Evolutionary conservation across 192 early-diverging fungal genomes (phyloP).

Genomic region (Phlyctochytrium planicorne): DNA sequence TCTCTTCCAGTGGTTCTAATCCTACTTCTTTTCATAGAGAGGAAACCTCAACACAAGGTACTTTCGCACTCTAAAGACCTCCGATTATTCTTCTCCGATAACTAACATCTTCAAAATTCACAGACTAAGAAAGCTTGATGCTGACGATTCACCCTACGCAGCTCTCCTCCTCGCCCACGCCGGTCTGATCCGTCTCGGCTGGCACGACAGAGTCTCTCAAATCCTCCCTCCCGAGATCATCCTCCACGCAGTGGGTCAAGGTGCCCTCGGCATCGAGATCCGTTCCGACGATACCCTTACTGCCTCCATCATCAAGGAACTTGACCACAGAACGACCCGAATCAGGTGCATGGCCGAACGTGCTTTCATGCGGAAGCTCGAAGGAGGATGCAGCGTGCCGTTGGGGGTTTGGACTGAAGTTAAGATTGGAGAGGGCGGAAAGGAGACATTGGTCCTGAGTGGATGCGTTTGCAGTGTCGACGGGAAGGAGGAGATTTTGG

Average conservation of each 20-base stretch:
- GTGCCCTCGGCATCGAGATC: slow-evolving; percentile 84
- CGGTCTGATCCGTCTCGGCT: slow-evolving; percentile 73
- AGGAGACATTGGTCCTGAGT: slow-evolving; percentile 48
- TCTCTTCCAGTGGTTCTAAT: slow-evolving; percentile 13
- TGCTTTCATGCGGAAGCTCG: slow-evolving; percentile 75
- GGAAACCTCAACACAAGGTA: slow-evolving; percentile 82
- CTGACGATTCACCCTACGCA: slow-evolving; percentile 60
- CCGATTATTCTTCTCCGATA: not conserved
- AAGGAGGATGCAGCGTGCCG: slow-evolving; percentile 95
- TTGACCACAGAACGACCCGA: slow-evolving; percentile 66
- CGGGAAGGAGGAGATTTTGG: slow-evolving; percentile 62
- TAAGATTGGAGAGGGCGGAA: not conserved
- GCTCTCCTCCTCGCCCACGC: slow-evolving; percentile 87
- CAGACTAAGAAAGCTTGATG: slow-evolving; percentile 80
- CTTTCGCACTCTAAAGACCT: not conserved
- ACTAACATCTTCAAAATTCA: not conserved
- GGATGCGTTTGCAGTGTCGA: slow-evolving; percentile 78
- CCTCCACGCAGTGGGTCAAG: slow-evolving; percentile 91
- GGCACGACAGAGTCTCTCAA: slow-evolving; percentile 70
- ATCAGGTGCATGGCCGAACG: slow-evolving; percentile 79
- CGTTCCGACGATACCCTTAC: slow-evolving; percentile 61
- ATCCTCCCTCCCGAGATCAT: slow-evolving; percentile 58
- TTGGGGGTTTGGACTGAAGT: slow-evolving; percentile 71
- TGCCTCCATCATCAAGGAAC: slow-evolving; percentile 49
- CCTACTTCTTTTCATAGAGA: slow-evolving; percentile 38